Evolutionary conservation across 352 stramenopile genomes (phyloP).

Genomic region (Globisporangium carolinianum): DNA sequence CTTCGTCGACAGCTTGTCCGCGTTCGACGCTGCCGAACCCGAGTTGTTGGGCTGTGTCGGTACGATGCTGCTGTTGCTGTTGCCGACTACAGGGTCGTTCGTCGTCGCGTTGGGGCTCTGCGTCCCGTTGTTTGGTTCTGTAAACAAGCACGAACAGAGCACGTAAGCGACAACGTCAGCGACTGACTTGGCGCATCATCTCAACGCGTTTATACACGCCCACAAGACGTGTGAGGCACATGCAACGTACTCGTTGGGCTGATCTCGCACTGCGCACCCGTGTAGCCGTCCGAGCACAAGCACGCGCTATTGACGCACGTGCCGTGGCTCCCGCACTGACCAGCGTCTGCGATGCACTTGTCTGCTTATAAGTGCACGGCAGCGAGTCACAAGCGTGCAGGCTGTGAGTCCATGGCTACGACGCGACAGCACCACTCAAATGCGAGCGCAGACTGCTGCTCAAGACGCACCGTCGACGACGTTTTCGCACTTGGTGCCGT

Average conservation of each 20-base stretch:
- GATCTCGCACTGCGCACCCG: conserved; percentile 43
- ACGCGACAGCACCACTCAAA: background rate
- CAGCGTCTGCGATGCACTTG: conserved; percentile 30
- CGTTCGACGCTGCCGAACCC: conserved; percentile 11
- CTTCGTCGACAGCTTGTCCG: conserved; percentile 15
- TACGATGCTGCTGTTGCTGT: background rate
- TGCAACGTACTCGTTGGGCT: conserved; percentile 17
- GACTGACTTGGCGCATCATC: too few species aligned
- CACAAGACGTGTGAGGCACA: background rate
- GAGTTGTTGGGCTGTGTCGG: conserved; percentile 7
- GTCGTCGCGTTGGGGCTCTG: background rate
- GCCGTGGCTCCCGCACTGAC: conserved; percentile 38
- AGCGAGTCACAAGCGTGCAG: background rate
- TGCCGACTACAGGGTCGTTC: background rate
- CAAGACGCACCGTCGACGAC: conserved; percentile 31
- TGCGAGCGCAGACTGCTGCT: background rate
- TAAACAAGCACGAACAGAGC: background rate
- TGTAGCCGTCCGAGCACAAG: conserved; percentile 31
- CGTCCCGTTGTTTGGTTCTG: background rate
- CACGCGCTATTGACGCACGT: conserved; percentile 34
- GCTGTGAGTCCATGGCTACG: background rate
- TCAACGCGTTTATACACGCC: too few species aligned
- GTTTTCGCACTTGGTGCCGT: conserved; percentile 55
- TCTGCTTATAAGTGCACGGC: conserved; percentile 12
- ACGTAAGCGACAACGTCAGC: too few species aligned